These are phyloP conservation scores for Sclerotiophoma versabilis DNA, from an alignment of 2,329 filamentous ascomycete species.

Conservation along the genomic window DNA sequence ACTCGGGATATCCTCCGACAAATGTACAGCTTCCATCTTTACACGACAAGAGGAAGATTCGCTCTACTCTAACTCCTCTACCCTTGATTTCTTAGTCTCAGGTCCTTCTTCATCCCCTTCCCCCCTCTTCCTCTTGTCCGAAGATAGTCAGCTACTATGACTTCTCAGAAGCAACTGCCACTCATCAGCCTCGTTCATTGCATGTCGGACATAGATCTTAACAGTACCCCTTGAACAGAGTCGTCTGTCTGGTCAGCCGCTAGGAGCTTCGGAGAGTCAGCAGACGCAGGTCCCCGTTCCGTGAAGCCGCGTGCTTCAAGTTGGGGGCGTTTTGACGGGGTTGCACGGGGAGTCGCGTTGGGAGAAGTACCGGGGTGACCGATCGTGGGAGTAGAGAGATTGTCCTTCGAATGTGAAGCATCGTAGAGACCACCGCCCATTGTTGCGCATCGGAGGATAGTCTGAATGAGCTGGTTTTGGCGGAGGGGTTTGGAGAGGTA, in stretches of 20 bases:
- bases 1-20: slow-evolving; percentile 1
- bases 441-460: slow-evolving; percentile 94
- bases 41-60: slow-evolving; percentile 14
- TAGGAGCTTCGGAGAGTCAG: slow-evolving; percentile 64
- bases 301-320: slow-evolving; percentile 71
- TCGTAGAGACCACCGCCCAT: slow-evolving; percentile 84
- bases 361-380: slow-evolving; percentile 11
- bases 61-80: slow-evolving; percentile 8
- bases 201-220: slow-evolving; percentile 17
- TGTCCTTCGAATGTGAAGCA: slow-evolving; percentile 59
- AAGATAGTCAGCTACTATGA: slow-evolving; percentile 23
- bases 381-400: slow-evolving; percentile 41
- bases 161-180: slow-evolving; percentile 20
- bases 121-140: slow-evolving; percentile 20
- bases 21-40: neutral
- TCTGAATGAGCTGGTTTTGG: slow-evolving; percentile 97
- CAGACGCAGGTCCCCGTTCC: slow-evolving; percentile 67
- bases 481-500: slow-evolving; percentile 96
- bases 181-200: slow-evolving; percentile 10
- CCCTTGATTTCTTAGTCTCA: slow-evolving; percentile 11
- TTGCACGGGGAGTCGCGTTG: neutral
- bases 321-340: slow-evolving; percentile 54
- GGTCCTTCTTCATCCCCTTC: neutral
- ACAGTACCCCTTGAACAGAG: slow-evolving; percentile 61
- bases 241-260: slow-evolving; percentile 69